Base-by-base conservation (phyloP, 176 grass and related monocot species). In the Hordeum vulgare region DNA sequence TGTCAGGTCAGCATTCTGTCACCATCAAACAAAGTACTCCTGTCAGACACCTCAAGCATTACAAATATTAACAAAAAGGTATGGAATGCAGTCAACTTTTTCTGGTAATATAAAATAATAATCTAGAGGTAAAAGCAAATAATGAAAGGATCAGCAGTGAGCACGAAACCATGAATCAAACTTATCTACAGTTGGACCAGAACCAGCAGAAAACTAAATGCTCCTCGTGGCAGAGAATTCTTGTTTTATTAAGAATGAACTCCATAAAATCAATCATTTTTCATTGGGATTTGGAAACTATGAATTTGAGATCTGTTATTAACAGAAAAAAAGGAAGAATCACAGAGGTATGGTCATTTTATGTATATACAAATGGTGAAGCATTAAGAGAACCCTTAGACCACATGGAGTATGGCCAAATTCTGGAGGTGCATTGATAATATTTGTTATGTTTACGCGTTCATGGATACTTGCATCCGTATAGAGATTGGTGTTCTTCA, bases 41-140 rank as follows among this genome's bases (percentile, higher is more conserved):
- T 94, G 94, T 97, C 87, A 97, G 87, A 66, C 87, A 93, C 84
- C 80, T 87, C 84, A 85, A 92, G 79, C 85, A 97, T 89, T 90
- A 90, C 86, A 90, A 90, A 86, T 83, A 88, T 86, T 88, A 88
- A 92, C 74, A 92, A 83, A 89, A 85, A 17, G 65, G 78, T 33
- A 27, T 24, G 36, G 27, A 42, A 84, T 76, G 54, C 11, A 44
- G 42, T 54, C 7, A 72, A 81, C 31, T n/a, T 42, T 62, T 91
- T 76, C 21, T 65, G 51, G 29, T 59, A 77, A 37, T 33, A 85
- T 41, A 61, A 54, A 39, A 57, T n/a, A 72, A 87, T 41, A 71
- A 78, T 88, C 49, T 35, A 85, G 21, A 83, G 40, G 85, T 68
- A 39, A 60, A 80, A 80, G 21, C 53, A 83, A 49, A 7, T 53